These are phyloP conservation scores for Suhomyces wounanorum DNA, from an alignment of 1,139 yeast genomes.

Conservation along the genomic window DNA sequence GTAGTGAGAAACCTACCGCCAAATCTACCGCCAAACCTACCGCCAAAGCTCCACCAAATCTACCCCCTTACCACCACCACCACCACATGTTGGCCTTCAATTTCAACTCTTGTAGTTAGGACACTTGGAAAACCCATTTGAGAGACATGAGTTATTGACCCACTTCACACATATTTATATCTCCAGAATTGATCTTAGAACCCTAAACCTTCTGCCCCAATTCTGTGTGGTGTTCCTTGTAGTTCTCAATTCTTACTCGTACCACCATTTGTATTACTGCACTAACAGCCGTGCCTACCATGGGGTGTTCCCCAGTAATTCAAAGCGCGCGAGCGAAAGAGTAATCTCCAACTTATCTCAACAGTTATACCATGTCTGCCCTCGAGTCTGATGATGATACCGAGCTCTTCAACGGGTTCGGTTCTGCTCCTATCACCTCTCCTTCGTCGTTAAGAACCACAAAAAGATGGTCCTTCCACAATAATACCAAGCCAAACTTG, in stretches of 20 bases:
- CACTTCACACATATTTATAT: too few relatives aligned
- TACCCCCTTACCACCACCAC: not conserved
- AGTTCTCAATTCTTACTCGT: not conserved
- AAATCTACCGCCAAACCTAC: not conserved
- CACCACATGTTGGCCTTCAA: not conserved
- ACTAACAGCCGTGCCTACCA: not conserved
- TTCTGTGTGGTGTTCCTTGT: too few relatives aligned
- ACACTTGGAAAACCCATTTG: too few relatives aligned
- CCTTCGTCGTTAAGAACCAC: constrained; percentile 32
- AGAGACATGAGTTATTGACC: too few relatives aligned
- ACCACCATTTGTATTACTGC: not conserved
- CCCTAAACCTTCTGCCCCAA: too few relatives aligned
- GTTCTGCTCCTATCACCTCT: constrained; percentile 34
- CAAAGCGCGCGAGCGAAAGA: not conserved
- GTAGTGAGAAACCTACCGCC: not conserved
- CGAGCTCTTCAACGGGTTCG: constrained; percentile 44
- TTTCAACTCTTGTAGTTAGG: too few relatives aligned
- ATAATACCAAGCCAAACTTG: constrained; percentile 39
- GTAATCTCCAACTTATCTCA: not conserved
- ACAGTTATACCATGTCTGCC: constrained; percentile 17
- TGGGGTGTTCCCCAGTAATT: not conserved
- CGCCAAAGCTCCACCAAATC: not conserved
- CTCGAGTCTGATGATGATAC: constrained; percentile 33
- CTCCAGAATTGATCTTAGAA: too few relatives aligned
- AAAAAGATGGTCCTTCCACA: constrained; percentile 50